These are phyloP conservation scores for Violaceomyces palustris DNA, from an alignment of 1,284 basidiomycete species.

Conservation along the genomic window DNA sequence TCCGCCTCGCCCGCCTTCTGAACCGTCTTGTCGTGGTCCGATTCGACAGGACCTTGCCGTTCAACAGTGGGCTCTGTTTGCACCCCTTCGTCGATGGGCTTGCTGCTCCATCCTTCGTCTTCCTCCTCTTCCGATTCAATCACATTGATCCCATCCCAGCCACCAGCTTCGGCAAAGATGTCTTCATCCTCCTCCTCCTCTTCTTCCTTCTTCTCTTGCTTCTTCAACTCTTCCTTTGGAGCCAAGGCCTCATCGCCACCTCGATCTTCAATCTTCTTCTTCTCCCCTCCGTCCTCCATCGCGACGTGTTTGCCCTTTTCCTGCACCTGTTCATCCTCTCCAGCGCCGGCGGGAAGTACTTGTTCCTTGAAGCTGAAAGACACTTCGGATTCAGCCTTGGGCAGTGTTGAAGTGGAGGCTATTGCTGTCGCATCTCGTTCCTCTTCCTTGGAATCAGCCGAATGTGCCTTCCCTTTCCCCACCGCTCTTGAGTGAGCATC, in stretches of 20 bases:
- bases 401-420: no score
- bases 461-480: no score
- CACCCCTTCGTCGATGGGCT: no score
- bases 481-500: no score
- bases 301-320: neutral
- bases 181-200: conserved; percentile 56
- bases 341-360: no score
- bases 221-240: no score
- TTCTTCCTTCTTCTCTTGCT: conserved; percentile 1
- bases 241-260: conserved; percentile 82
- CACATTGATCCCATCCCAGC: conserved; percentile 64
- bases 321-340: neutral
- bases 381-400: neutral
- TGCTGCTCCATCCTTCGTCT: no score
- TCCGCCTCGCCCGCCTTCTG: neutral
- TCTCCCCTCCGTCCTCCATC: conserved; percentile 12
- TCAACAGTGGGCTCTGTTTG: no score
- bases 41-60: no score
- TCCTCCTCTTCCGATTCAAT: conserved; percentile 58
- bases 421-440: no score
- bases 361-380: conserved; percentile 3
- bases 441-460: no score
- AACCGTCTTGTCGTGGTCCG: conserved; percentile 19
- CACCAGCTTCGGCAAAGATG: conserved; percentile 79
- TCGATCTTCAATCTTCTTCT: conserved; percentile 61